Base-by-base conservation (phyloP, 2,329 filamentous ascomycete genomes). In the Leptodontidium sp. region DNA sequence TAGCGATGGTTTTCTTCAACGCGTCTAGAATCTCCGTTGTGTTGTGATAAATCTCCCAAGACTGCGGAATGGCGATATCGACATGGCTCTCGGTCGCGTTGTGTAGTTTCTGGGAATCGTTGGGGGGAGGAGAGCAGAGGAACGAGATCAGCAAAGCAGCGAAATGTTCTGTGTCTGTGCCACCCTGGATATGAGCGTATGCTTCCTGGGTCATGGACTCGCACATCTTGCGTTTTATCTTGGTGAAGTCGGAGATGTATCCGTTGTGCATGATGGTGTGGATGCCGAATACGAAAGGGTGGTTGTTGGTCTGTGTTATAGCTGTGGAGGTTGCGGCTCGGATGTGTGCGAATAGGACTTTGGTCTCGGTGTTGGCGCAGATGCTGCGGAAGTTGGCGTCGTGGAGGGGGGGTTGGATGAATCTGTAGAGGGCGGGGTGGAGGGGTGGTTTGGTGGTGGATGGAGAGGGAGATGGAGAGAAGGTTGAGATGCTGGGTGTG, bases 241-340 rank as follows among this genome's bases (percentile, higher is more conserved):
- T 70, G 1, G 78, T 72, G 74, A 87, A 87, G 70, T 82, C 77
- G 12, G 81, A 80, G 43, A 86, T 80, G 17, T 81, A 81, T 1
- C 85, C 85, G 72, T 87, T 87, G 78, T 87, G 85, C 85, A 87
- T 87, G 74, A 87, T 84, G 9, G 80, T 79, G 70, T 86, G 84
- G 47, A 84, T 79, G 15, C 85, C 85, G 64, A 87, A 87, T 38
- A 83, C 80, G 74, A 87, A 87, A 5, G 85, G 85, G 69, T 87
- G 85, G 55, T 83, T 84, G 76, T 87, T 87, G 24, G 85, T 82
- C 17, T 80, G 79, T 1, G 83, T 81, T 32, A 86, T 83, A 11
- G 72, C 73, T 1, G 82, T 83, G 0, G 82, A 83, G 7, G 81
- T 84, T 3, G 81, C 82, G 11, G 84, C 85, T 9, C 85, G 81